Conservation (phyloP, 78 protist species). For the Cyanophora paradoxa region DNA sequence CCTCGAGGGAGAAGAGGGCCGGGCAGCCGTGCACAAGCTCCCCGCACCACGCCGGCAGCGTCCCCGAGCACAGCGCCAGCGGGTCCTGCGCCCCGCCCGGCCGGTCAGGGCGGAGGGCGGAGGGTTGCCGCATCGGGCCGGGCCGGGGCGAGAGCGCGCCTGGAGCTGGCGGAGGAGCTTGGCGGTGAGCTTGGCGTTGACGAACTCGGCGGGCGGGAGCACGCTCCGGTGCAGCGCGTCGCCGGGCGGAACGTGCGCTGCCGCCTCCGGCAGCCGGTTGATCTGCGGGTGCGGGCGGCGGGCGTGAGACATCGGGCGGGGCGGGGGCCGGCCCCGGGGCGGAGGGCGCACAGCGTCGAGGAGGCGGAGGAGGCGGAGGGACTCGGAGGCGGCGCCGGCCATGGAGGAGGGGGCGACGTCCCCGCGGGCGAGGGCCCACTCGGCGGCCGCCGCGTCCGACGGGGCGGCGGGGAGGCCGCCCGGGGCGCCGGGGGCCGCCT, state of each 20-base stretch:
- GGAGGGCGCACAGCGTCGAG: too few species aligned
- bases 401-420: background rate
- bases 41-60: conserved; percentile 59
- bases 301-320: too few species aligned
- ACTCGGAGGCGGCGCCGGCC: background rate
- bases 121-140: background rate
- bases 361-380: too few species aligned
- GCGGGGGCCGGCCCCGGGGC: too few species aligned
- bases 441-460: background rate
- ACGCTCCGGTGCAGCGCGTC: background rate
- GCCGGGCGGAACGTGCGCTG: background rate
- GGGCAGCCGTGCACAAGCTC: conserved; percentile 30
- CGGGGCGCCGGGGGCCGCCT: background rate
- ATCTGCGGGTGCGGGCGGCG: too few species aligned
- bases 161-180: conserved; percentile 68
- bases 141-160: background rate
- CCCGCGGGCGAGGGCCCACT: background rate
- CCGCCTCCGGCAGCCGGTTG: too few species aligned
- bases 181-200: conserved; percentile 50
- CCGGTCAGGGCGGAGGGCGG: too few species aligned
- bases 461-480: background rate
- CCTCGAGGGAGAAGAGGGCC: conserved; percentile 56
- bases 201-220: conserved; percentile 8
- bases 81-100: conserved; percentile 67
- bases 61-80: conserved; percentile 53